phyloP scores from a whole-genome alignment of 2,329 filamentous ascomycete species.

The Fusarium camptoceras region DNA sequence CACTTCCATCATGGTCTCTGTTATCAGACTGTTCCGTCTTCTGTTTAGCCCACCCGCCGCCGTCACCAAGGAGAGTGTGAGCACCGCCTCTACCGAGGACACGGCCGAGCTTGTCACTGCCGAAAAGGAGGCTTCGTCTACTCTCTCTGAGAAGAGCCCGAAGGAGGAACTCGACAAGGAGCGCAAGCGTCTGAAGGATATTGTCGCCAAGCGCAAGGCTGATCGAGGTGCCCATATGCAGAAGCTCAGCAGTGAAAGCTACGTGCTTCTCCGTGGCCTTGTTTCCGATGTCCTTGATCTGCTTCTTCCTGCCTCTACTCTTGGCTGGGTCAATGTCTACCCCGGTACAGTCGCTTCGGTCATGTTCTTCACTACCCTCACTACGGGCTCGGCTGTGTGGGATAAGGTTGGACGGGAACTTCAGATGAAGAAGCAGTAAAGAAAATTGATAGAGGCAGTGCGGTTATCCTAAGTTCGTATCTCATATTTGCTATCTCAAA shows the following conservation, averaged over 20 bases:
- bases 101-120: constrained; percentile 24
- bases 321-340: constrained; percentile 70
- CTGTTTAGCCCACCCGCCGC: constrained; percentile 53
- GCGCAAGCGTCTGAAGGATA: constrained; percentile 51
- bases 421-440: constrained; percentile 29
- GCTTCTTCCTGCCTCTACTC: constrained; percentile 67
- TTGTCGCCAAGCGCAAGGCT: constrained; percentile 51
- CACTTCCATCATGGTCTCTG: constrained; percentile 60
- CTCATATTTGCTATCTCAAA: constrained; percentile 9
- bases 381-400: constrained; percentile 73
- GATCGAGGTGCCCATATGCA: constrained; percentile 49
- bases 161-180: constrained; percentile 49
- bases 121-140: constrained; percentile 29
- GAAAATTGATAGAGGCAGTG: neutral
- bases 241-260: constrained; percentile 48
- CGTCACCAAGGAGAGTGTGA: constrained; percentile 46
- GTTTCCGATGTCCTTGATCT: constrained; percentile 71
- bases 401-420: constrained; percentile 56
- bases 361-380: constrained; percentile 71
- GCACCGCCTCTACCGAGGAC: constrained; percentile 44
- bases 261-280: constrained; percentile 59
- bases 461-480: neutral
- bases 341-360: constrained; percentile 65
- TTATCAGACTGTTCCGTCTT: constrained; percentile 57
- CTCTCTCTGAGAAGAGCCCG: constrained; percentile 34